Evolutionary conservation across 345 rosid genomes (phyloP).

Genomic region (Brassica cretica): DNA sequence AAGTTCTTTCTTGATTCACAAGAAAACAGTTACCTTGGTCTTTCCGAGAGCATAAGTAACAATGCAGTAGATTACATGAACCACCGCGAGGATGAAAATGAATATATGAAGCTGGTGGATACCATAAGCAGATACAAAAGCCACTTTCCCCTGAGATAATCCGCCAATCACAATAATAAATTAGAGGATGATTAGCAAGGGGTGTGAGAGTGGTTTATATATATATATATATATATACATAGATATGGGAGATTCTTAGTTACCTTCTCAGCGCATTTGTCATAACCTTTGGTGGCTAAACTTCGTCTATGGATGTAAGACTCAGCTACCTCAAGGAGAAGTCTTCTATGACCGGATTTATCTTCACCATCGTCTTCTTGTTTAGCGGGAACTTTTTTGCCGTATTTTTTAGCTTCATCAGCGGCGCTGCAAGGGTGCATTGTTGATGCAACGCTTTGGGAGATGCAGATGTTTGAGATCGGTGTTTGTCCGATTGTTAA

Average conservation of each 20-base stretch:
- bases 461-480: constrained; percentile 66
- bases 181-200: neutral
- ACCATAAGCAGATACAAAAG: constrained; percentile 81
- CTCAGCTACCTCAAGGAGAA: constrained; percentile 49
- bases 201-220: neutral
- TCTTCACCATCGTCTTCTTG: constrained; percentile 4
- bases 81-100: constrained; percentile 81
- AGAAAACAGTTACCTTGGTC: constrained; percentile 58
- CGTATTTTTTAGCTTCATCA: neutral
- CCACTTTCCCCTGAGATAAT: constrained; percentile 67
- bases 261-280: constrained; percentile 56
- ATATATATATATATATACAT: neutral
- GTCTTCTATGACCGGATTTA: constrained; percentile 28
- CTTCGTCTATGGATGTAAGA: constrained; percentile 47
- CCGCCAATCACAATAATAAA: neutral
- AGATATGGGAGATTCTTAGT: neutral
- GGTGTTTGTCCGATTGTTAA: constrained; percentile 54
- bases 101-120: constrained; percentile 92
- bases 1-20: neutral
- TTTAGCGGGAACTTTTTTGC: neutral
- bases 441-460: constrained; percentile 47
- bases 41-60: constrained; percentile 74
- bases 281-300: constrained; percentile 48
- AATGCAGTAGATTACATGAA: constrained; percentile 77
- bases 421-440: constrained; percentile 64